These are phyloP conservation scores for Colletotrichum orchidophilum DNA, from an alignment of 2,329 filamentous ascomycete genomes.

Conservation along the genomic window DNA sequence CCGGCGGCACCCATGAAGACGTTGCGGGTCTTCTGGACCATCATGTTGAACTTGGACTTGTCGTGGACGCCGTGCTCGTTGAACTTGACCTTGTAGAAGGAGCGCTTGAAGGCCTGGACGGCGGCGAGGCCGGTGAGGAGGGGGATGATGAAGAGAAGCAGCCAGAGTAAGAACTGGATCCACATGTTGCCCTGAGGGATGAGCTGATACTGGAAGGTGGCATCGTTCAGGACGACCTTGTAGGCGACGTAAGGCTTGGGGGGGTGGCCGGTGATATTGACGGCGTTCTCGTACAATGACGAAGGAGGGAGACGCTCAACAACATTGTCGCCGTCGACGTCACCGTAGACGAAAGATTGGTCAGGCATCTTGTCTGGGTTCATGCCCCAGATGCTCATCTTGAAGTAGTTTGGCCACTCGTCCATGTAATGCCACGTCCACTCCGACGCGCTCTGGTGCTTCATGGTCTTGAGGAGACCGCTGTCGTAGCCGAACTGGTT, in stretches of 20 bases:
- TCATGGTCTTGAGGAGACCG: slow-evolving; percentile 63
- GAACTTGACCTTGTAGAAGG: slow-evolving; percentile 60
- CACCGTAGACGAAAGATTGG: slow-evolving; percentile 63
- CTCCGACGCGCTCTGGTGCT: slow-evolving; percentile 54
- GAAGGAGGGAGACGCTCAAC: slow-evolving; percentile 70
- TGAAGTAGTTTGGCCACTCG: slow-evolving; percentile 70
- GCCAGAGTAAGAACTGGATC: slow-evolving; percentile 61
- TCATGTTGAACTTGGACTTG: slow-evolving; percentile 66
- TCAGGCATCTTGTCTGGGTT: slow-evolving; percentile 71
- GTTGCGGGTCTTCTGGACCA: slow-evolving; percentile 38
- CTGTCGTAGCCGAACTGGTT: slow-evolving; percentile 73
- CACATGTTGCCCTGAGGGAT: slow-evolving; percentile 61
- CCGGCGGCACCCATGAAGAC: slow-evolving; percentile 39
- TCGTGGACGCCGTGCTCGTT: slow-evolving; percentile 28
- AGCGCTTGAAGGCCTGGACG: slow-evolving; percentile 64
- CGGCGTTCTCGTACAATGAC: slow-evolving; percentile 60
- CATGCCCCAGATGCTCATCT: slow-evolving; percentile 74
- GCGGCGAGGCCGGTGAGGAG: slow-evolving; percentile 57
- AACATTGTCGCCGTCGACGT: slow-evolving; percentile 68
- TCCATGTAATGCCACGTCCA: slow-evolving; percentile 71
- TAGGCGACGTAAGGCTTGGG: slow-evolving; percentile 63
- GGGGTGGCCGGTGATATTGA: slow-evolving; percentile 53
- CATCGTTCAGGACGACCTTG: slow-evolving; percentile 64
- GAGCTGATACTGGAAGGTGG: slow-evolving; percentile 59
- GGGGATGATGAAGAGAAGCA: slow-evolving; percentile 63